Percentiles rank a stretch among this genome's conserved stretches.
phyloP scores from a whole-genome alignment of 352 stramenopile species.

The Achlya hypogyna region DNA sequence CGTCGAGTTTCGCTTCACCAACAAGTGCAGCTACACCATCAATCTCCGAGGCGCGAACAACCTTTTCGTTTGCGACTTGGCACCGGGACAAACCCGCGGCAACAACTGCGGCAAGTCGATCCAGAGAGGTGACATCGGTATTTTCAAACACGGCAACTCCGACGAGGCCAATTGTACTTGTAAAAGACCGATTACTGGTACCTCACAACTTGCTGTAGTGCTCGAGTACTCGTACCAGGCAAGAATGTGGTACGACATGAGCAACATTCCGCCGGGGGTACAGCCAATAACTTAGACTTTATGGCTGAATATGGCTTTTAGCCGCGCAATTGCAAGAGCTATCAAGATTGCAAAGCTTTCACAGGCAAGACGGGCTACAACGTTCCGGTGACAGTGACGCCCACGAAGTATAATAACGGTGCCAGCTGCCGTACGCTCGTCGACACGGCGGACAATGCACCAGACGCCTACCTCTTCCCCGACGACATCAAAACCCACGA shows the following conservation, averaged over 20 bases:
- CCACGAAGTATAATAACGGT: constrained; percentile 24
- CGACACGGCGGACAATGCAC: constrained; percentile 26
- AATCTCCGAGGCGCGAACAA: constrained; percentile 5
- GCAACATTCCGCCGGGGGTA: constrained; percentile 39
- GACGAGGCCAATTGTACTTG: constrained; percentile 17
- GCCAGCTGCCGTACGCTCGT: constrained; percentile 29
- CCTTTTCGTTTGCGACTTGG: constrained; percentile 14
- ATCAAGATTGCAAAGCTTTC: constrained; percentile 30
- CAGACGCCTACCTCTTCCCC: constrained; percentile 53
- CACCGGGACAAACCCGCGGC: neutral
- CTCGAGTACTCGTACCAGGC: constrained; percentile 11
- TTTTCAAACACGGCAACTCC: constrained; percentile 11
- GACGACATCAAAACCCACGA: constrained; percentile 55
- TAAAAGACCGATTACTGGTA: neutral
- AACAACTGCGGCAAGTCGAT: constrained; percentile 2
- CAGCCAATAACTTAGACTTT: neutral
- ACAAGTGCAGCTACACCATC: constrained; percentile 18
- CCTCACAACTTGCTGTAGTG: neutral
- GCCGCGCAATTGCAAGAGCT: constrained; percentile 28
- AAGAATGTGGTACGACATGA: constrained; percentile 45
- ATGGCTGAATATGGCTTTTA: neutral
- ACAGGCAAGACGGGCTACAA: constrained; percentile 50
- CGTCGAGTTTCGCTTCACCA: constrained; percentile 15
- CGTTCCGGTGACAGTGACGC: constrained; percentile 34
- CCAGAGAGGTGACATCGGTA: neutral